Evolutionary conservation across 176 grass and related monocot species (phyloP).

Genomic region (Areca catechu): DNA sequence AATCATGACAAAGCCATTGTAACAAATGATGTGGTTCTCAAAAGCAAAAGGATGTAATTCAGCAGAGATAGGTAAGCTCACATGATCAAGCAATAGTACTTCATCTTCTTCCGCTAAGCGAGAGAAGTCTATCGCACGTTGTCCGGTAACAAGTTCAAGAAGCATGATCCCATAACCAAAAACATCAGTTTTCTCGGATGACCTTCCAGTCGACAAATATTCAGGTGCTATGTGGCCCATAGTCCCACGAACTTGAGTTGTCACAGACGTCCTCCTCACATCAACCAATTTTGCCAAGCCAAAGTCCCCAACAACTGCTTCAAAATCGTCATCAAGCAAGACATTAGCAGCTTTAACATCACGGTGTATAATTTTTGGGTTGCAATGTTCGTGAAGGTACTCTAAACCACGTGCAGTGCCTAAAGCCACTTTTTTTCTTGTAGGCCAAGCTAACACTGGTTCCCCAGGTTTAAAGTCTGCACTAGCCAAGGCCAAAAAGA

Average conservation of each 20-base stretch:
- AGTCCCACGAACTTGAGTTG: conserved; percentile 89
- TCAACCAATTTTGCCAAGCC: conserved; percentile 90
- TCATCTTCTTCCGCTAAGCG: conserved; percentile 95
- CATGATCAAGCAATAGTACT: conserved; percentile 89
- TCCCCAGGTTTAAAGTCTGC: conserved; percentile 92
- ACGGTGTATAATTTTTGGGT: conserved; percentile 94
- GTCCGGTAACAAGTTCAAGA: conserved; percentile 88
- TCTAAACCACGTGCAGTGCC: conserved; percentile 89
- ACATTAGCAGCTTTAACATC: conserved; percentile 97
- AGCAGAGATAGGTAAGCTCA: conserved; percentile 24
- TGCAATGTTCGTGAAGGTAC: conserved; percentile 95
- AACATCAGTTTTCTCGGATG: conserved; percentile 90
- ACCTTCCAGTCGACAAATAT: conserved; percentile 90
- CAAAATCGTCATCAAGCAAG: conserved; percentile 86
- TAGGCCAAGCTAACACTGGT: conserved; percentile 70
- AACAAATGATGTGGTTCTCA: no score
- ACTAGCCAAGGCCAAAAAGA: conserved; percentile 17
- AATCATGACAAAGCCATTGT: no score
- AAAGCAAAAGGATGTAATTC: no score
- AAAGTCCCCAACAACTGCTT: conserved; percentile 88
- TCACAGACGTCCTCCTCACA: conserved; percentile 90
- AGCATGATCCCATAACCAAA: conserved; percentile 97
- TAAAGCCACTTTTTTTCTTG: conserved; percentile 78
- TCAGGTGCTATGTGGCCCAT: conserved; percentile 99
- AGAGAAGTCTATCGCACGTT: conserved; percentile 89